Base-by-base conservation (phyloP, 164 flowering plant species). In the Dillenia suffruticosa region DNA sequence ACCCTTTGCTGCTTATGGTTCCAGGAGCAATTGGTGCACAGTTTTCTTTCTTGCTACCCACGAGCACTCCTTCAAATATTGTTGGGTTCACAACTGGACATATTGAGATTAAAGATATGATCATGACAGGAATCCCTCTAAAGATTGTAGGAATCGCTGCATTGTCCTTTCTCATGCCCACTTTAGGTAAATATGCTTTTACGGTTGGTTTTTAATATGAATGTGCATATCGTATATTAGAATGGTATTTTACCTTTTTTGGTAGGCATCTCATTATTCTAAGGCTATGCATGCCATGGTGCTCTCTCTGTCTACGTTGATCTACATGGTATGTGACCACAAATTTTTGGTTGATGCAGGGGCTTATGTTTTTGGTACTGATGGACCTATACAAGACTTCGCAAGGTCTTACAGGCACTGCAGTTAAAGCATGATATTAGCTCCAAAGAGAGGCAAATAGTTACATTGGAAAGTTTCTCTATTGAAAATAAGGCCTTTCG, bases 11-110 rank as follows among this genome's bases (percentile, higher is more conserved):
- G 8, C 84, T 92, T 0, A 87, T 90, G 87, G 68, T 92, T 16
- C 96, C 98, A 0, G 98, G 93, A 9, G 84, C 96, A 9, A 80
- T 92, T 22, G 96, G 96, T 7, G 86, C 98, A 0, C 96, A 92
- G 56, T 87, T 92, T 49, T 68, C 96, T 0, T 92, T 72, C 80
- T 56, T 88, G 73, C 77, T 92, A 0, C 96, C 96, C 0, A 92
- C 96, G 0, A 77, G 84, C 3, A 92, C 98, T 0, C 96, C 96
- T 46, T 86, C 98, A 0, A 92, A 92, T 63, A 63, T 84, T 2
- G 93, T 92, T n/a, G 98, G 98, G 24, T 88, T 92, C 73, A 51
- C 90, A 0, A 92, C 96, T 0, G 96, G 93, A 8, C 89, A 83
- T 19, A 77, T 90, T 16, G 84, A 86, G 22, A 78, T 90, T 44